phyloP scores from a whole-genome alignment of 2,329 filamentous ascomycete genomes.

The Calonectria honghensis region DNA sequence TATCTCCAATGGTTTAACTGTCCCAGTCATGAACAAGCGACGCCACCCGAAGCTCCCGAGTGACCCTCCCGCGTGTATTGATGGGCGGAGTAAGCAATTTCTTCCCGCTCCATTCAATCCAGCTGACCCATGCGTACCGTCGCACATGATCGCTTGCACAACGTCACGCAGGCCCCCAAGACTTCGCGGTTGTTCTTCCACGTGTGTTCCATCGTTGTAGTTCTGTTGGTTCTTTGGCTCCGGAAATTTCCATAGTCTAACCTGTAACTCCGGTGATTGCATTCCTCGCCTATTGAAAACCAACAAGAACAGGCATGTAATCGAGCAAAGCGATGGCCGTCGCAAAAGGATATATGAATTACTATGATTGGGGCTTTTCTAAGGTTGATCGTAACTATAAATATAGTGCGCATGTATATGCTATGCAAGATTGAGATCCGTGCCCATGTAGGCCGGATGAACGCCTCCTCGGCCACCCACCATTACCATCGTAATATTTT shows the following conservation, averaged over 20 bases:
- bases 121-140: not conserved
- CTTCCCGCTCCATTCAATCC: not conserved
- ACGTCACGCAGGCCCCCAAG: not conserved
- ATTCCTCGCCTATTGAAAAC: not conserved
- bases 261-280: not conserved
- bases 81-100: conserved; percentile 8
- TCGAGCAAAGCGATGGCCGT: not conserved
- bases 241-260: not conserved
- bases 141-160: not conserved
- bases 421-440: conserved; percentile 12
- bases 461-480: not conserved
- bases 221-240: not conserved
- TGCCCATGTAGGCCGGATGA: not conserved
- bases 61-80: not conserved
- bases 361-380: not conserved
- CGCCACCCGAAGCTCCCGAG: conserved; percentile 14
- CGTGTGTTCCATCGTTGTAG: not conserved
- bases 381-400: conserved; percentile 15
- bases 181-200: too few relatives aligned
- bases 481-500: not conserved
- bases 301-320: not conserved
- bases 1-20: not conserved
- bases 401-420: not conserved
- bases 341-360: not conserved
- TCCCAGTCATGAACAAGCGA: not conserved